phyloP scores from a whole-genome alignment of 2,329 filamentous ascomycete genomes.

The Diaporthe australafricana region DNA sequence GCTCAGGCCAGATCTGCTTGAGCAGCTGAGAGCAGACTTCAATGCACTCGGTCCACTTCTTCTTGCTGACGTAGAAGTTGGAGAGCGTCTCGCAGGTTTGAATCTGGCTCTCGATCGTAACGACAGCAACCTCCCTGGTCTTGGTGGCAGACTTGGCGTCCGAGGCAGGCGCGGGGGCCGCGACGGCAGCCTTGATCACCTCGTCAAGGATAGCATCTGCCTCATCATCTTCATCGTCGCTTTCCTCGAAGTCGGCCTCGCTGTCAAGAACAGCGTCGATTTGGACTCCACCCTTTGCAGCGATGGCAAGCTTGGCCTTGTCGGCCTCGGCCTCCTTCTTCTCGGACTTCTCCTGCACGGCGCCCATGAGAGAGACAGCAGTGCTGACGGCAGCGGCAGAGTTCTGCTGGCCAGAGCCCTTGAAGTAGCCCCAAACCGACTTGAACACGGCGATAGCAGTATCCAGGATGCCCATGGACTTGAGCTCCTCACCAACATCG shows the following conservation, averaged over 20 bases:
- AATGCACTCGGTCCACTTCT: constrained; percentile 36
- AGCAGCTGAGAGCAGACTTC: constrained; percentile 37
- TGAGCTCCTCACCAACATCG: constrained; percentile 38
- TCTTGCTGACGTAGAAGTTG: constrained; percentile 36
- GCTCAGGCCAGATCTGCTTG: constrained; percentile 39
- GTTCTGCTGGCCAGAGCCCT: constrained; percentile 38
- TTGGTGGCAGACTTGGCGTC: constrained; percentile 22
- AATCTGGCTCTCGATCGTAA: constrained; percentile 37
- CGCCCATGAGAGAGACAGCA: constrained; percentile 36
- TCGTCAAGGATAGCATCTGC: constrained; percentile 36
- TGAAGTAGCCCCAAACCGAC: constrained; percentile 40
- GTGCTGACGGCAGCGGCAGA: constrained; percentile 37
- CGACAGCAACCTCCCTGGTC: constrained; percentile 34
- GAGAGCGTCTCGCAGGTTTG: constrained; percentile 38
- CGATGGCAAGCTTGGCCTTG: constrained; percentile 32
- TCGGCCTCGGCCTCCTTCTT: constrained; percentile 35
- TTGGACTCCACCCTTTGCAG: constrained; percentile 30
- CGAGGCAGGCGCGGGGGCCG: constrained; percentile 17
- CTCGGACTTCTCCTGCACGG: constrained; percentile 35
- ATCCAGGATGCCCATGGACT: constrained; percentile 39
- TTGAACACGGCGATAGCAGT: constrained; percentile 39
- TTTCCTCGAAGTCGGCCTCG: constrained; percentile 32
- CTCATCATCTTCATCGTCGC: constrained; percentile 35
- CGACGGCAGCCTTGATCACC: constrained; percentile 33
- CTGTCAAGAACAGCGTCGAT: constrained; percentile 34